Base-by-base conservation (phyloP, 2,329 filamentous ascomycete genomes). In the Aspergillus sp. region DNA sequence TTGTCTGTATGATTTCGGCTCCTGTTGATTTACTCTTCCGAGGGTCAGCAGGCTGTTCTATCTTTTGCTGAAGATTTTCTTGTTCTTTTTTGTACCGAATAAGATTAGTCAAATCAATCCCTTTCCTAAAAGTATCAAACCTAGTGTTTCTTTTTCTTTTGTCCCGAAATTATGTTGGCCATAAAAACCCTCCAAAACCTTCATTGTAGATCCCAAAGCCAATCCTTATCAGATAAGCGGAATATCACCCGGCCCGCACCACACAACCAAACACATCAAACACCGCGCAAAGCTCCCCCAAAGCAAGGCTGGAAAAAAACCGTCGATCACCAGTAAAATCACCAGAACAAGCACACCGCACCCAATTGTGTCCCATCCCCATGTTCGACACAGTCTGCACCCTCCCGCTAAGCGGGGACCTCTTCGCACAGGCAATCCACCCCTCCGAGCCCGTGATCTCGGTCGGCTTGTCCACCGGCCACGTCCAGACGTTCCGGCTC, bases 311-410 rank as follows among this genome's bases (percentile, higher is more conserved):
- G 45, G 35, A 43, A 48, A 43, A 48, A 48, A 48, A n/a, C 25
- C 27, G 45, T 7, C 27, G 31, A 37, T 48, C 45, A 31, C 44
- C 17, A 6, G 21, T 9, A 21, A 11, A 44, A 4, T 1, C 21
- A 14, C 25, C 14, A 46, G n/a, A 39, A n/a, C 21, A 6, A 50
- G 12, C 17, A 14, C 17, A 41, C 17, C 51, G 40, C 47, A 27
- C n/a, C n/a, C 55, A 52, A 31, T n/a, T 31, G 44, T 37, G 45
- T 39, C 27, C 33, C 7, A 55, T 14, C 53, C 66, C 62, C 68
- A 96, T 96, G 91, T 91, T 96, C 71, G 92, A 97, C 75, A 96
- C 91, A 64, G 84, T 96, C 64, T 97, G 93, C 81, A 91, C 90
- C 25, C 85, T 98, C 46, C 92, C 93, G 62, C 86, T 98, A 47